phyloP scores from a whole-genome alignment of 2,329 filamentous ascomycete genomes.

The Ilyonectria sp. region DNA sequence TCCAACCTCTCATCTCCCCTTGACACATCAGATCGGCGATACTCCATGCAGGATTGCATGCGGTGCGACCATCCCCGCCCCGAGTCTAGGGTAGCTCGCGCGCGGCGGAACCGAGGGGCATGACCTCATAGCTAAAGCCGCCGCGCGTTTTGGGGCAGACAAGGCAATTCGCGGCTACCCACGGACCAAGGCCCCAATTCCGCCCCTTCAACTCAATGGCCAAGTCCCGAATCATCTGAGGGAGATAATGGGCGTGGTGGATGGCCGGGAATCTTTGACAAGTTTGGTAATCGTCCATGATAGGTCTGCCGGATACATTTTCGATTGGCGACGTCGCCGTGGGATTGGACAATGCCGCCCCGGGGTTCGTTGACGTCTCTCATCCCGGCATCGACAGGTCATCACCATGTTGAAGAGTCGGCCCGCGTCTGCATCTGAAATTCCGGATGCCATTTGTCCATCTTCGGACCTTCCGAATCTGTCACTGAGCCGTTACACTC shows the following conservation, averaged over 20 bases:
- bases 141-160: conserved; percentile 31
- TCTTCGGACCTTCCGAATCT: not conserved
- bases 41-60: not conserved
- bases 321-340: conserved; percentile 10
- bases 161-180: conserved; percentile 47
- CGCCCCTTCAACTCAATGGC: conserved; percentile 22
- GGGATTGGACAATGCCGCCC: not conserved
- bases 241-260: not conserved
- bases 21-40: conserved; percentile 5
- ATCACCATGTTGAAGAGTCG: not conserved
- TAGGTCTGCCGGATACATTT: not conserved
- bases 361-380: not conserved
- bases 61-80: not conserved
- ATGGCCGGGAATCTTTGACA: not conserved
- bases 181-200: conserved; percentile 39
- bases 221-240: not conserved
- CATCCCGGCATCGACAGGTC: not conserved
- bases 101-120: conserved; percentile 1
- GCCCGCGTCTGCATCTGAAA: not conserved
- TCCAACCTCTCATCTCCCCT: conserved; percentile 5
- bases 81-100: conserved; percentile 12
- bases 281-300: conserved; percentile 1
- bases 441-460: not conserved
- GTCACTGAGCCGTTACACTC: not conserved
- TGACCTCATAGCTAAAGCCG: conserved; percentile 24